Evolutionary conservation across 2,329 filamentous ascomycete genomes (phyloP).

Genomic region (Plectosphaerella plurivora): DNA sequence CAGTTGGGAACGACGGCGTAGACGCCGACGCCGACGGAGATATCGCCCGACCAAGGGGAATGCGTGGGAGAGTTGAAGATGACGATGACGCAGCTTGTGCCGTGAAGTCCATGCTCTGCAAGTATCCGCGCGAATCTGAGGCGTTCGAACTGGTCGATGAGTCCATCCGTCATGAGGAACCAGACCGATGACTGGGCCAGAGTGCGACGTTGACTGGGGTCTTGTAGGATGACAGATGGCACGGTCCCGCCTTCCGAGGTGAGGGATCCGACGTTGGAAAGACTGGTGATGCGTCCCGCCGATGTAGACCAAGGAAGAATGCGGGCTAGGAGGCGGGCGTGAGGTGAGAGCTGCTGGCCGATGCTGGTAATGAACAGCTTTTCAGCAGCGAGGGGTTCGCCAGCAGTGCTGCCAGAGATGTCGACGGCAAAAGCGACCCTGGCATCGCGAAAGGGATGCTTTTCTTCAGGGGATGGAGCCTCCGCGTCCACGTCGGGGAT

Average conservation of each 20-base stretch:
- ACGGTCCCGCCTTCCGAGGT: not conserved
- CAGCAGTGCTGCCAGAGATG: not conserved
- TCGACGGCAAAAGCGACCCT: not conserved
- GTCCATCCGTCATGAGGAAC: constrained; percentile 18
- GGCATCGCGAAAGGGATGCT: not conserved
- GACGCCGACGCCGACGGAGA: constrained; percentile 15
- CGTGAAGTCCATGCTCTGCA: constrained; percentile 11
- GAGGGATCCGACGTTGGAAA: not conserved
- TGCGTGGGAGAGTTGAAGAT: constrained; percentile 9
- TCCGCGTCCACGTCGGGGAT: too few relatives aligned
- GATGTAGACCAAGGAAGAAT: not conserved
- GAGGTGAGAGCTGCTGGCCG: not conserved
- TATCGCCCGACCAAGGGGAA: constrained; percentile 8
- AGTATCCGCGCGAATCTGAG: constrained; percentile 10
- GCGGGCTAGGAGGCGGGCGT: not conserved
- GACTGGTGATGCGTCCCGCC: not conserved
- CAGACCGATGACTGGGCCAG: constrained; percentile 7
- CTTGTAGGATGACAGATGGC: not conserved
- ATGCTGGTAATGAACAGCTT: not conserved
- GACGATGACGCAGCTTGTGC: constrained; percentile 13
- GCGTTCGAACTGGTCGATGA: constrained; percentile 4
- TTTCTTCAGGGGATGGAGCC: not conserved
- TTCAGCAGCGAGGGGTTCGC: not conserved
- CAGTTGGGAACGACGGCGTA: constrained; percentile 15
- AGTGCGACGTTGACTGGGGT: not conserved